Percentiles rank a stretch among this genome's conserved stretches.
Evolutionary conservation across 163 green algal species (phyloP).

Genomic region (Smithsoniella earleae): DNA sequence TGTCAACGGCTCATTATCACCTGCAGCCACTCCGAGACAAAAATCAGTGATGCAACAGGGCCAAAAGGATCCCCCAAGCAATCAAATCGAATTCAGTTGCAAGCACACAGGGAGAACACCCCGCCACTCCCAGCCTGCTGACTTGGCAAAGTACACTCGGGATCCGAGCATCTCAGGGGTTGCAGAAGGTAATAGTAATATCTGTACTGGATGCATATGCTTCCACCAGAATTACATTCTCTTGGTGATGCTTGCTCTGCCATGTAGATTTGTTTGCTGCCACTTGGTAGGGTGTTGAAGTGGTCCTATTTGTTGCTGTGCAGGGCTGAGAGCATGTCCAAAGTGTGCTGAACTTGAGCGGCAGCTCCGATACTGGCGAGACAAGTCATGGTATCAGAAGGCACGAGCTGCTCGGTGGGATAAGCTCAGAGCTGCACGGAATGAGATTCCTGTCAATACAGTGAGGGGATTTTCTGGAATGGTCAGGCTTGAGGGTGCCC

Average conservation of each 20-base stretch:
- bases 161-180: too few relatives aligned
- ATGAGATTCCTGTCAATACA: background rate
- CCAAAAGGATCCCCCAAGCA: too few relatives aligned
- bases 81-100: too few relatives aligned
- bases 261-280: background rate
- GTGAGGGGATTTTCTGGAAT: background rate
- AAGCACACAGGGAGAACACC: too few relatives aligned
- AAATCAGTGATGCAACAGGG: too few relatives aligned
- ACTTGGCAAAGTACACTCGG: too few relatives aligned
- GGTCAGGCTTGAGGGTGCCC: background rate
- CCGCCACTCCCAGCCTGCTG: too few relatives aligned
- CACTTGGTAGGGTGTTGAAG: background rate
- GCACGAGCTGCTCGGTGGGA: background rate
- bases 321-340: background rate
- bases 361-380: constrained; percentile 14
- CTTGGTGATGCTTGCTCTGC: background rate
- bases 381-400: constrained; percentile 14
- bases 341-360: background rate
- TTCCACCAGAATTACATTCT: too few relatives aligned
- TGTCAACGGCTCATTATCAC: too few relatives aligned
- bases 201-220: too few relatives aligned
- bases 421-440: background rate
- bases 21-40: too few relatives aligned
- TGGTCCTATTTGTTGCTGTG: background rate
- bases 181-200: too few relatives aligned